Evolutionary conservation across 2,329 filamentous ascomycete species (phyloP), one percentile per base, ranked within the genome.

Genomic region (Scortechinia acanthostroma): DNA sequence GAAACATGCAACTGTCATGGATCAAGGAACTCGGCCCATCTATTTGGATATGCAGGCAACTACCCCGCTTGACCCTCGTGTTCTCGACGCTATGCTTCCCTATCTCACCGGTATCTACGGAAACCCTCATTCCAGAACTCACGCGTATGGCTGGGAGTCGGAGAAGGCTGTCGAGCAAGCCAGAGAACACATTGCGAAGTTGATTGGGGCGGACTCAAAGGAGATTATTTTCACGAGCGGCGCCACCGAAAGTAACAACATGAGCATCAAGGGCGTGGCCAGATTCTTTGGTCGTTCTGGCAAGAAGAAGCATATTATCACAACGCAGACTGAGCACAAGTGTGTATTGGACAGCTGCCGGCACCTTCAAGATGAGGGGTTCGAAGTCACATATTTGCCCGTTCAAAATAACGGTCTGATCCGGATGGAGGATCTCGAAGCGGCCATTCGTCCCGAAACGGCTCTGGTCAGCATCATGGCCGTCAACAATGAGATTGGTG

Each of bases 211-310:
- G 21, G 90, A 98, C 61, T 73, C 93, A 4, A 98, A 98, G 68
- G 93, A 98, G 63, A 97, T 98, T 52, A 94, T 98, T 56, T 97
- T 98, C 68, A 98, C 93, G 4, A 96, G 91, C 57, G 93, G 93
- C 46, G 93, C 93, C 15, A 98, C 93, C 0, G 93, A 98, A 71
- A 96, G 90, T 61, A 98, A 98, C 69, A 98, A 98, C 59, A 98
- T 98, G 93, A 95, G 90, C 65, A 89, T 98, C 70, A 98, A 98
- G 70, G 93, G 93, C 51, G 91, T 98, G 5, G 91, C 93, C 17
- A 79, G 91, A 51, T 98, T 98, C 69, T 96, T 96, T 62, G 90
- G 89, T 52, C 81, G 88, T 47, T 83, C 80, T 2, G 91, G 90
- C 56, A 96, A 96, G 80, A 97, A 97, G 81, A 95, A 87, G 70